Base-by-base conservation (phyloP, 192 early-diverging fungal species). In the Diversispora eburnea region DNA sequence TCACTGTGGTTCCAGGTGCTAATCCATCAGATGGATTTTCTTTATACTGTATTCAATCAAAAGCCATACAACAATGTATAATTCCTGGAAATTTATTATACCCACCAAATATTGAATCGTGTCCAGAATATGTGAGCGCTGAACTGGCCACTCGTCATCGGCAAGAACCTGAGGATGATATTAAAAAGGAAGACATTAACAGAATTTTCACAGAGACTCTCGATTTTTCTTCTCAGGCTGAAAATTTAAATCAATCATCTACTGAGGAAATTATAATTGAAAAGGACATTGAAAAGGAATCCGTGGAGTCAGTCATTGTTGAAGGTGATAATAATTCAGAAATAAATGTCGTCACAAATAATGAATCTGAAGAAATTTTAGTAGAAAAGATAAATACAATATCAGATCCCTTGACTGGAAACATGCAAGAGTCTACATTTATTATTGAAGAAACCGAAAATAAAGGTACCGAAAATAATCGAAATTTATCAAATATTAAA, bases 11-110 rank as follows among this genome's bases (percentile, higher is more conserved):
- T 33, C 76, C 81, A 0, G 81, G 80, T n/a, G 19, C 20, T n/a
- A 43, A 25, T 42, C 67, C 76, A 47, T 76, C 76, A 63, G 72
- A 82, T 46, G 81, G 81, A 0, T 75, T 82, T 55, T 79, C 77
- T 3, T 73, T 80, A 10, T 82, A 80, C 25, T 82, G 81, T 48
- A 80, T 80, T 43, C 81, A 82, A 57, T 63, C 81, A n/a, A 80
- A 82, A 63, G 78, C 78, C 43, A 78, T 82, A 13, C 81, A 82
- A 63, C 81, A 82, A 64, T 82, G 80, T 48, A 8, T 20, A 8
- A 45, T 73, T 43, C 5, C 22, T 39, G 15, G 22, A 17, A 8
- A 73, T 20, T 42, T 73, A 12, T 20, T 73, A 25, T 64, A 42
- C 3, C 72, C 72, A 39, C 39, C 65, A 17, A 64, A 63, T 64